Evolutionary conservation across 163 green algal genomes (phyloP).

Genomic region (Scenedesmus sp.): DNA sequence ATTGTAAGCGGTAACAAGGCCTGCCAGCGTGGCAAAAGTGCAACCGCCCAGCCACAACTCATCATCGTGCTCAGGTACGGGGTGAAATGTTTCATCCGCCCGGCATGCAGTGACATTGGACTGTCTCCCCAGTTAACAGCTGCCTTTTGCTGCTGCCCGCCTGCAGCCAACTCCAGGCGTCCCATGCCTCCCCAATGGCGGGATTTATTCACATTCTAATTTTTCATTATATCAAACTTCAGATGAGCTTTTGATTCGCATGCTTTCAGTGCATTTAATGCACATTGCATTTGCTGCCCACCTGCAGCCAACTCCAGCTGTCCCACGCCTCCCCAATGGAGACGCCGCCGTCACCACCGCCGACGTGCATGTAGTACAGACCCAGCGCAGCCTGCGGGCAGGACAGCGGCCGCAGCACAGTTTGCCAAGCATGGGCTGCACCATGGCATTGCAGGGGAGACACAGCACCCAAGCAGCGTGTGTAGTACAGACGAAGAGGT

Average conservation of each 20-base stretch:
- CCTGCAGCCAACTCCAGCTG: conserved; percentile 70
- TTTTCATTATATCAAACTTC: not conserved
- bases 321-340: conserved; percentile 74
- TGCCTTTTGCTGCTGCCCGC: not conserved
- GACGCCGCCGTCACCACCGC: conserved; percentile 9
- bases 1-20: too few relatives aligned
- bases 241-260: not conserved
- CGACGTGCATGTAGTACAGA: conserved; percentile 75
- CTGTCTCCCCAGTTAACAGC: too few relatives aligned
- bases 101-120: not conserved
- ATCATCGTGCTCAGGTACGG: too few relatives aligned
- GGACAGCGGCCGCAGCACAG: not conserved
- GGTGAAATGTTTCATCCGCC: too few relatives aligned
- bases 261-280: not conserved
- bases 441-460: too few relatives aligned
- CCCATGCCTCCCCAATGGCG: conserved; percentile 74
- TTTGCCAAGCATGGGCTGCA: not conserved
- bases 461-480: too few relatives aligned
- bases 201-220: too few relatives aligned
- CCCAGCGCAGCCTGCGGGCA: conserved; percentile 63
- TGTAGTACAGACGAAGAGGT: too few relatives aligned
- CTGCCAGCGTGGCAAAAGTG: too few relatives aligned
- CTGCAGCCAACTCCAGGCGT: conserved; percentile 67
- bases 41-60: too few relatives aligned
- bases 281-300: not conserved